A percentile compares a stretch with the other conserved stretches of the same genome.
These are phyloP conservation scores for Pilatotrama ljubarskyi DNA, from an alignment of 768 basidiomycete genomes.

Conservation along the genomic window DNA sequence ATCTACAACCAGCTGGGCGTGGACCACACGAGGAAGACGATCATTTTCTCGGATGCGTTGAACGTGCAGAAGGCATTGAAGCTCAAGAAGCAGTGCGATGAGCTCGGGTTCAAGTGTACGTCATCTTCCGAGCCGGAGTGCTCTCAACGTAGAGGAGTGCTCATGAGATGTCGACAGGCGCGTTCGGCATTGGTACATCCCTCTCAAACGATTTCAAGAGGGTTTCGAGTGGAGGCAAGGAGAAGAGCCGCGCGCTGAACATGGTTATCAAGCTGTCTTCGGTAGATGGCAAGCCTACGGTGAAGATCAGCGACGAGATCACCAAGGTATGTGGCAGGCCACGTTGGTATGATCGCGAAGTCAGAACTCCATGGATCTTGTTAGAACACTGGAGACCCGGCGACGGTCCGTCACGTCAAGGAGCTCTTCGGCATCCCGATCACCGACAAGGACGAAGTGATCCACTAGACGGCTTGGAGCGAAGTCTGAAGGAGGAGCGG, in stretches of 20 bases:
- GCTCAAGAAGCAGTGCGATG: slow-evolving; percentile 70
- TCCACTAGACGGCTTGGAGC: not conserved
- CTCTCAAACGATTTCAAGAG: slow-evolving; percentile 84
- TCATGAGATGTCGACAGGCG: slow-evolving; percentile 46
- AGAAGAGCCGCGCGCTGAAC: slow-evolving; percentile 81
- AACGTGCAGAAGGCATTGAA: slow-evolving; percentile 67
- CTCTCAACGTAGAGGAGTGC: not conserved
- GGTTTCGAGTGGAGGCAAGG: slow-evolving; percentile 43
- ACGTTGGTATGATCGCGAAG: too few species aligned
- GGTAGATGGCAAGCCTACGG: slow-evolving; percentile 72
- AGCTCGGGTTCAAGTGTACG: slow-evolving; percentile 69
- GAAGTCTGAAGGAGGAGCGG: not conserved
- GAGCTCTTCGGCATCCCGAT: slow-evolving; percentile 37
- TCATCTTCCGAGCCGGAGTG: not conserved
- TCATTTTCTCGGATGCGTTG: slow-evolving; percentile 86
- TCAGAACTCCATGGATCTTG: not conserved
- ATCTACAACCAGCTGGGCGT: slow-evolving; percentile 73
- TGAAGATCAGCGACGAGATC: slow-evolving; percentile 93
- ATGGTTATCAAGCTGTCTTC: slow-evolving; percentile 92
- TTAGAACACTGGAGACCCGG: slow-evolving; percentile 54
- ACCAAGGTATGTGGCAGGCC: slow-evolving; percentile 75
- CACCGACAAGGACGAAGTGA: slow-evolving; percentile 5
- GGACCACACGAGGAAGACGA: slow-evolving; percentile 59
- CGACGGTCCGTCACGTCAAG: slow-evolving; percentile 54
- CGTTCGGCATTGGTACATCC: slow-evolving; percentile 93